Evolutionary conservation across 441 rosid species (phyloP), one percentile per base, ranked within the genome.

Genomic region (Gossypium schwendimanii): DNA sequence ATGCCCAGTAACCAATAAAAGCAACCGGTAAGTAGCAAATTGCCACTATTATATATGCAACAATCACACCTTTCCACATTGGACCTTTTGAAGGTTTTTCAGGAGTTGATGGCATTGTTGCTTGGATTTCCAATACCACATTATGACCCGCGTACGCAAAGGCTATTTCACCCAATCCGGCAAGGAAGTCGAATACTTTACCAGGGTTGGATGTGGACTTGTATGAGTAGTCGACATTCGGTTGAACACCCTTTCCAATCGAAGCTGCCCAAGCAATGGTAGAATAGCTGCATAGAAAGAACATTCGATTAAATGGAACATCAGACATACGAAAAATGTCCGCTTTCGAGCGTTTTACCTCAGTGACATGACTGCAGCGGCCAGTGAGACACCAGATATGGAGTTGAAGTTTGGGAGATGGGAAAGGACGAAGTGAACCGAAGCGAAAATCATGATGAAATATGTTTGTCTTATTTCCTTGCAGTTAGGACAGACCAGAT

Each of bases 101-200:
- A 0, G 94, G 94, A 6, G 91, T 87, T 0, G 98, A 93, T 72
- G 94, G 96, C 10, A 93, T 87, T 2, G 98, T 93, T 33, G 97
- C 97, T 65, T 91, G 98, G 72, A 93, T 91, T 83, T 93, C 98
- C 70, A 91, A 45, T 8, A 88, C 97, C 41, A 93, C 93, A 55
- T 85, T 91, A 77, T 93, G 97, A 4, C 96, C 96, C 0, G 98
- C 98, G 57, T 85, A 93, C 0, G 97, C 90, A 72, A 93, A 93
- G 50, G 91, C 92, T 26, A 91, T 84, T 10, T 87, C 97, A 4
- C 94, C 98, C 70, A 93, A 62, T 10, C 83, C 94, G 14, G 84
- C 85, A 21, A 93, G 79, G 85, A 89, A 89, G 71, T 84, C 74
- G 60, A 91, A 87, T 11, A 86, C 24, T 41, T 17, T 36, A 0